Percentiles rank a stretch among this genome's conserved stretches.
phyloP scores from a whole-genome alignment of 495 filamentous ascomycete genomes.

The Apodospora peruviana region DNA sequence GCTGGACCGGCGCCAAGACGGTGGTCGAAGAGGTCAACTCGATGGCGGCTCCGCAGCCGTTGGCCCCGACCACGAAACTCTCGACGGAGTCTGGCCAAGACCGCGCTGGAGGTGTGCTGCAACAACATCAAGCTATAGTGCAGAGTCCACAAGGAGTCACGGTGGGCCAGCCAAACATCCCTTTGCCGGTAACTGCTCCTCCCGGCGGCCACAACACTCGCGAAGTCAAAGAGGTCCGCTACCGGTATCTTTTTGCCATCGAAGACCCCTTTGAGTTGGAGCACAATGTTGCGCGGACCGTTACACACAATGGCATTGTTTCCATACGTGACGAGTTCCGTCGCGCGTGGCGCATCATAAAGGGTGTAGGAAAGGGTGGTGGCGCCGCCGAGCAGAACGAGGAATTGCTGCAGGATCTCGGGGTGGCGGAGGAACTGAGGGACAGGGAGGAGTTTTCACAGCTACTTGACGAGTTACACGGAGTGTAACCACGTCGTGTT shows the following conservation, averaged over 20 bases:
- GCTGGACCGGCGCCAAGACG: conserved; percentile 69
- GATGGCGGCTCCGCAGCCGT: conserved; percentile 9
- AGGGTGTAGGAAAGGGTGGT: conserved; percentile 20
- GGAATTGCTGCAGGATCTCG: conserved; percentile 34
- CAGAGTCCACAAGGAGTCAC: not conserved
- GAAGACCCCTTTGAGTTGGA: conserved; percentile 82
- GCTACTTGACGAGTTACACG: conserved; percentile 38
- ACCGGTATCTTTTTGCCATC: conserved; percentile 79
- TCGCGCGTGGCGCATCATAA: conserved; percentile 63
- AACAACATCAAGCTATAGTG: not conserved
- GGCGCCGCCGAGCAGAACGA: conserved; percentile 22
- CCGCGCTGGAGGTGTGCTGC: conserved; percentile 1
- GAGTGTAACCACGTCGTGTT: too few relatives aligned
- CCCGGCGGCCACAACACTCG: conserved; percentile 5
- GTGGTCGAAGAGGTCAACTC: conserved; percentile 26
- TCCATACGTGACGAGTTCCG: conserved; percentile 76
- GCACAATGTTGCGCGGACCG: conserved; percentile 79
- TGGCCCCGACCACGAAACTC: conserved; percentile 2
- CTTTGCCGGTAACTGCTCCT: not conserved
- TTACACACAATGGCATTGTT: conserved; percentile 67
- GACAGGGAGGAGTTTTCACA: conserved; percentile 27
- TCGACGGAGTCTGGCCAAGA: conserved; percentile 7
- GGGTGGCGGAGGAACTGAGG: conserved; percentile 12
- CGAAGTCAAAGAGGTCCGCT: conserved; percentile 57
- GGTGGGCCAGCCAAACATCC: not conserved